Percentiles rank a stretch among this genome's conserved stretches.
These are phyloP conservation scores for Chaetomidium leptoderma DNA, from an alignment of 495 filamentous ascomycete species.

Conservation along the genomic window DNA sequence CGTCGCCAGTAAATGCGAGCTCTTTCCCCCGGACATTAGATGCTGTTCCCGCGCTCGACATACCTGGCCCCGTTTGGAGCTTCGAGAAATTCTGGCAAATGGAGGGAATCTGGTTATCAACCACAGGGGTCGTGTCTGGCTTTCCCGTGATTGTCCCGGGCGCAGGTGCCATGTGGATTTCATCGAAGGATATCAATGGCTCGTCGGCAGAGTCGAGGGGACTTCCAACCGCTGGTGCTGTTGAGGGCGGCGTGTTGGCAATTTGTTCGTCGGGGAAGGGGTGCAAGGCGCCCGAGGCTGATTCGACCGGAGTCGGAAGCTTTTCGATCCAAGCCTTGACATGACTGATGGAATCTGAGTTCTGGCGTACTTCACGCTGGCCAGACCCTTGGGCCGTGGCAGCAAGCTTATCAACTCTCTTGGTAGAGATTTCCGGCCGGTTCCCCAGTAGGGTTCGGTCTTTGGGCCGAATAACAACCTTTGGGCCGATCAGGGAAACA, in stretches of 20 bases:
- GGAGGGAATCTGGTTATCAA: background rate
- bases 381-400: background rate
- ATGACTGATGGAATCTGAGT: background rate
- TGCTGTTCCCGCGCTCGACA: background rate
- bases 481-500: constrained; percentile 11
- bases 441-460: constrained; percentile 1
- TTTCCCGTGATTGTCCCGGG: no score
- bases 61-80: background rate
- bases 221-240: background rate
- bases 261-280: background rate
- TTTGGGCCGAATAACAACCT: background rate
- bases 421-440: background rate
- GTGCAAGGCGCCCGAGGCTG: background rate
- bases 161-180: background rate
- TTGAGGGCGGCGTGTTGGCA: background rate
- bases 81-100: background rate
- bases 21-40: background rate
- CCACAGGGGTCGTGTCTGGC: background rate
- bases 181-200: background rate
- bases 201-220: background rate
- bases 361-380: no score
- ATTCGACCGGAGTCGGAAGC: background rate
- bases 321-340: constrained; percentile 12
- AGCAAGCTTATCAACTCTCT: background rate
- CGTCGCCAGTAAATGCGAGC: background rate